Base-by-base conservation (phyloP, 106 monocot genomes). In the Narthecium ossifragum region DNA sequence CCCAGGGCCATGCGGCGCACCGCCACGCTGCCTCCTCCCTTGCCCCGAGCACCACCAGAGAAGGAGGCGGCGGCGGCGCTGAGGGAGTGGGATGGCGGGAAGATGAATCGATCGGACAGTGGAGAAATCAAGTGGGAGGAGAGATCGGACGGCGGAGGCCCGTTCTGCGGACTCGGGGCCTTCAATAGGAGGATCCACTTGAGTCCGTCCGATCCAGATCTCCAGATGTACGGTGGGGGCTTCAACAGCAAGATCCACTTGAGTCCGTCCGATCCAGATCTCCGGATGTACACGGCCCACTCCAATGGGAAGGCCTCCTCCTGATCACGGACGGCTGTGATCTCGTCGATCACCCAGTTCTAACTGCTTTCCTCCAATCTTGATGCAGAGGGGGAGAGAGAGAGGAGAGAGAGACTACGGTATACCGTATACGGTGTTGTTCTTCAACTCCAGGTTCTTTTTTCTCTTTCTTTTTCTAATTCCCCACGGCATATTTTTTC, bases 181-280 rank as follows among this genome's bases (percentile, higher is more conserved):
- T 55, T 55, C 18, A 29, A 41, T 11, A 11, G 55, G 9, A 55
- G 26, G 55, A 32, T 55, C 18, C 28, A 55, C 32, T 6, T 55
- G n/a, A 13, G 55, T 10, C 30, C 55, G 31, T 55, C 55, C 6
- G 26, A 53, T 53, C 3, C 26, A 10, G 29, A 53, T 30, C 10
- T 53, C 13, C 53, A 53, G 53, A 26, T 28, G 8, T 26, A 8
- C 21, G n/a, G 50, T 17, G 30, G 55, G 30, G n/a, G n/a, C n/a
- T 55, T 55, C 18, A 29, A 41, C 14, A 11, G 55, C 17, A 55
- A 31, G 55, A 32, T 55, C 18, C 28, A 55, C 32, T 6, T 55
- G n/a, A 13, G 55, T 10, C 30, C 55, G 31, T 55, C 55, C 6
- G 26, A 53, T 53, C 3, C 26, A 10, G 29, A 53, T 30, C 10